Evolutionary conservation across 306 rosid species (phyloP).

Genomic region (Sechiopsis laciniata): DNA sequence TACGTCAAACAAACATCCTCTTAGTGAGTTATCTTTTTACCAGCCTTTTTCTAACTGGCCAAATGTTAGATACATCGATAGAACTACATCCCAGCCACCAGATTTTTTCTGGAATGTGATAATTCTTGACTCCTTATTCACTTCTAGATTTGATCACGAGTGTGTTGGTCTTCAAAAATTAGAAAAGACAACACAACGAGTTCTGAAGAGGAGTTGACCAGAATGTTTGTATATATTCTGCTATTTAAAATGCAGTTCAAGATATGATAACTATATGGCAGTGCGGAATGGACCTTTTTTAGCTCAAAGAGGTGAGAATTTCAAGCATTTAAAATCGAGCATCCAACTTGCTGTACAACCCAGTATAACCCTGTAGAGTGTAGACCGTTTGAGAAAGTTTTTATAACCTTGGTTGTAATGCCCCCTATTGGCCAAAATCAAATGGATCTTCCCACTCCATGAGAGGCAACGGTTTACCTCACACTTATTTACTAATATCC

Average conservation of each 20-base stretch:
- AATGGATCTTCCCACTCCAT: background rate
- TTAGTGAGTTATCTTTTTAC: background rate
- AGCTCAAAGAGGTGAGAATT: background rate
- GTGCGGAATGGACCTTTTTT: background rate
- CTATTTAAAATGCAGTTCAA: background rate
- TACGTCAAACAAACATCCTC: no score
- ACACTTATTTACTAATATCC: background rate
- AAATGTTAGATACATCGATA: background rate
- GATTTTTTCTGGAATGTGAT: background rate
- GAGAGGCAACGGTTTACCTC: background rate
- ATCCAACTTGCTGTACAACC: background rate
- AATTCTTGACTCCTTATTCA: background rate
- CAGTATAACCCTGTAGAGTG: background rate
- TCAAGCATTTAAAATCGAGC: background rate
- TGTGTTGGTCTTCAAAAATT: background rate
- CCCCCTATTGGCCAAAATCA: background rate
- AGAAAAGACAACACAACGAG: background rate
- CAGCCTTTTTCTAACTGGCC: background rate
- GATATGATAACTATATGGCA: background rate
- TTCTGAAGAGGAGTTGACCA: background rate
- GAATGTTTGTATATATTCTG: background rate
- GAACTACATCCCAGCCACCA: background rate
- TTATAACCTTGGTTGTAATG: background rate
- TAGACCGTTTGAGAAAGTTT: background rate
- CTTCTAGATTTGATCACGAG: background rate